Percentiles rank a stretch among this genome's conserved stretches.
These are phyloP conservation scores for Capsicum rhomboideum DNA, from an alignment of 257 asterid species.

Conservation along the genomic window DNA sequence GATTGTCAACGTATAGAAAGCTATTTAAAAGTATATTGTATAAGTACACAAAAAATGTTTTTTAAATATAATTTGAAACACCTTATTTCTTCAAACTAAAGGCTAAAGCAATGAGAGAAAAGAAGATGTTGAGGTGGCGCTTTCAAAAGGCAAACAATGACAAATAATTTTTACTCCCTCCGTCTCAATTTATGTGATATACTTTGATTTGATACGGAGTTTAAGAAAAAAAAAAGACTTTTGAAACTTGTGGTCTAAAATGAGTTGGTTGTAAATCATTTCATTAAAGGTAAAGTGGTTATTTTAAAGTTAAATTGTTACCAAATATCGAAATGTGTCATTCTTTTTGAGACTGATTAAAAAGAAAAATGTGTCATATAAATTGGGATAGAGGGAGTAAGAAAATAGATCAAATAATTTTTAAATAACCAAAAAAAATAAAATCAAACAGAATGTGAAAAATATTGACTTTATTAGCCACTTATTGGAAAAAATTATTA, in stretches of 20 bases:
- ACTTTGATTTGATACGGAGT: too few relatives aligned
- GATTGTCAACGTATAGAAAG: neutral
- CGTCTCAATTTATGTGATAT: too few relatives aligned
- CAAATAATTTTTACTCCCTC: neutral
- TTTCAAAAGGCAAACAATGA: conserved; percentile 26
- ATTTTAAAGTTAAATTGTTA: too few relatives aligned
- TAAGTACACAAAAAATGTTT: neutral
- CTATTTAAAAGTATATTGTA: neutral
- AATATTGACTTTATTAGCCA: neutral
- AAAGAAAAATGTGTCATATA: too few relatives aligned
- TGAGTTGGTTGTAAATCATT: too few relatives aligned
- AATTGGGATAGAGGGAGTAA: too few relatives aligned
- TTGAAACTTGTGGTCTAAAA: too few relatives aligned
- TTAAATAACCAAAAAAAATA: neutral
- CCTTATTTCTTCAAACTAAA: conserved; percentile 37
- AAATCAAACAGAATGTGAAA: neutral
- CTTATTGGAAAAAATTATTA: neutral
- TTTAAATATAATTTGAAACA: neutral
- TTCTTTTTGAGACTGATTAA: too few relatives aligned
- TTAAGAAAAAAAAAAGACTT: too few relatives aligned
- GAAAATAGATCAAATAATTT: neutral
- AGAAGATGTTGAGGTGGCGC: conserved; percentile 38
- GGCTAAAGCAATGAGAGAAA: conserved; percentile 1
- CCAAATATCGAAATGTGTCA: too few relatives aligned
- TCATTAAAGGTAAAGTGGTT: too few relatives aligned